Evolutionary conservation across 192 early-diverging fungal genomes (phyloP).

Genomic region (Funneliformis geosporum): DNA sequence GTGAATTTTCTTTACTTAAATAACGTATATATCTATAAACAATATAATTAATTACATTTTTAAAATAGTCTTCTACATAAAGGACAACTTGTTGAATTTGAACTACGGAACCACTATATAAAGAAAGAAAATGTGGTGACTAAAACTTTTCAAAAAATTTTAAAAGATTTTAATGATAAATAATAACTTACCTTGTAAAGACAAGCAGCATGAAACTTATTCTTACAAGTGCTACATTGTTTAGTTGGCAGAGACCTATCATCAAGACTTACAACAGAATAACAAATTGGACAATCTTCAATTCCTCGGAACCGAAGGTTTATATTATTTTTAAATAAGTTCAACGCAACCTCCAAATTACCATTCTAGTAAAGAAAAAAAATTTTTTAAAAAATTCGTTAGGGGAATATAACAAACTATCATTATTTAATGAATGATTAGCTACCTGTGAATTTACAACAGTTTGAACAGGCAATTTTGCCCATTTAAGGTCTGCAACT

Average conservation of each 20-base stretch:
- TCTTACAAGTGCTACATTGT: constrained; percentile 91
- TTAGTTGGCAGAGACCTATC: constrained; percentile 87
- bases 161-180: neutral
- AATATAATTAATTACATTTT: neutral
- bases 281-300: constrained; percentile 98
- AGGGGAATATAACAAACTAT: constrained; percentile 28
- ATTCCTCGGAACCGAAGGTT: constrained; percentile 94
- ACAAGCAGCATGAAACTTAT: constrained; percentile 92
- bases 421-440: constrained; percentile 40
- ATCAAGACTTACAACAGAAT: constrained; percentile 88
- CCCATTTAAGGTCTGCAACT: constrained; percentile 65
- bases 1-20: too few species aligned
- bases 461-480: constrained; percentile 49
- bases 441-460: constrained; percentile 49
- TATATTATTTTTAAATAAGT: constrained; percentile 81
- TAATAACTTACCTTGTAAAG: constrained; percentile 71
- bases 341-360: constrained; percentile 76
- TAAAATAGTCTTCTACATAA: constrained; percentile 60
- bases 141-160: neutral
- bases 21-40: too few species aligned
- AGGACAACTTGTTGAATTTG: constrained; percentile 63
- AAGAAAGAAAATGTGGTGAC: constrained; percentile 1
- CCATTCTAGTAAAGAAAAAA: constrained; percentile 73
- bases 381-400: constrained; percentile 53
- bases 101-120: constrained; percentile 57